Evolutionary conservation across 2,329 filamentous ascomycete genomes (phyloP).

Genomic region (Plenodomus biglobosus): DNA sequence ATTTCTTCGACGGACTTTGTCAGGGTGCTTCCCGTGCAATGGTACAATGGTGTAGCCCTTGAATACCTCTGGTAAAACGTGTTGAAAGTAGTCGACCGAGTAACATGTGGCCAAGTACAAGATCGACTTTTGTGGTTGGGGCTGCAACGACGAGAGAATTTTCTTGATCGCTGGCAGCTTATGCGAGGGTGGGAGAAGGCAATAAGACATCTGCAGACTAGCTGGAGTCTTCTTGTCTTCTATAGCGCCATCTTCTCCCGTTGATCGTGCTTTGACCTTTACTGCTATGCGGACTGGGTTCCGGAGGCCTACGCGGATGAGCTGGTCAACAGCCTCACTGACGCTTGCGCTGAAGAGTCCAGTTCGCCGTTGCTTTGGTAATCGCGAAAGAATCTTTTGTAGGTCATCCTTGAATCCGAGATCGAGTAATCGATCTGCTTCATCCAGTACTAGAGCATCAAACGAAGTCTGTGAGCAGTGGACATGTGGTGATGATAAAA

Average conservation of each 20-base stretch:
- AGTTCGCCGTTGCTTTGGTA: slow-evolving; percentile 92
- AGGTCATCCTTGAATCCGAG: slow-evolving; percentile 91
- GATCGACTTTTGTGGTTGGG: slow-evolving; percentile 79
- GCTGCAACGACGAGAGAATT: slow-evolving; percentile 69
- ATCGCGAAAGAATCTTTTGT: slow-evolving; percentile 75
- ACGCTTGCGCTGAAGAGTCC: slow-evolving; percentile 94
- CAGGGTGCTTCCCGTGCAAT: slow-evolving; percentile 87
- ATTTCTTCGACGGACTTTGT: slow-evolving; percentile 85
- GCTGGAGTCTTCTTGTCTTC: slow-evolving; percentile 88
- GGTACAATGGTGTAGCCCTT: slow-evolving; percentile 72
- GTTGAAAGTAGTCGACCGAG: slow-evolving; percentile 90
- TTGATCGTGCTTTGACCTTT: slow-evolving; percentile 67
- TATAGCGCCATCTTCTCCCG: slow-evolving; percentile 60
- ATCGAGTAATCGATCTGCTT: slow-evolving; percentile 89
- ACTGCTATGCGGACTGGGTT: slow-evolving; percentile 96
- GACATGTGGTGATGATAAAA: slow-evolving; percentile 82
- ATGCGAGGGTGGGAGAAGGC: slow-evolving; percentile 72
- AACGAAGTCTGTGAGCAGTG: slow-evolving; percentile 87
- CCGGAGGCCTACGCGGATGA: slow-evolving; percentile 85
- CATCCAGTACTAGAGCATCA: slow-evolving; percentile 88
- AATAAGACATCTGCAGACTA: slow-evolving; percentile 87
- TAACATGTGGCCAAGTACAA: slow-evolving; percentile 93
- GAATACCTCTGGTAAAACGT: slow-evolving; percentile 73
- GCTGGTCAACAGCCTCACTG: slow-evolving; percentile 90
- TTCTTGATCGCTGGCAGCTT: slow-evolving; percentile 76